Base-by-base conservation (phyloP, 495 filamentous ascomycete species). In the Extremus antarcticus region DNA sequence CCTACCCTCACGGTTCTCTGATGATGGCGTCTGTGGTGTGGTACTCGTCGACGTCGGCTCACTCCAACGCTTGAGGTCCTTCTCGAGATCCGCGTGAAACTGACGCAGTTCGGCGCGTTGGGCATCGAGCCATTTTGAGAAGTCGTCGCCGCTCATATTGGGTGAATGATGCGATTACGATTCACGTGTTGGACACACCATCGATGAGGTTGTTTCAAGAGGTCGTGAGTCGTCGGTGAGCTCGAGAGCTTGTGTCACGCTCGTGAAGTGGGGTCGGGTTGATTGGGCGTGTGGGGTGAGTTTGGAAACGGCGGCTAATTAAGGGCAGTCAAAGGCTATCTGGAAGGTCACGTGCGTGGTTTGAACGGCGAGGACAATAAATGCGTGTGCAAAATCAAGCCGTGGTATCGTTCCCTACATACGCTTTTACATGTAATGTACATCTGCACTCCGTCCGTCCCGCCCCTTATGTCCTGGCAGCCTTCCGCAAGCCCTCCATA, bases 401-500 rank as follows among this genome's bases (percentile, higher is more conserved):
- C 29, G 13, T 35, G 29, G 29, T 35, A 35, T 35, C 29, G 29
- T 35, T n/a, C 29, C 29, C 29, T 35, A 35, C 13, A 13, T 35
- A 35, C 29, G 29, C 29, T n/a, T n/a, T n/a, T n/a, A n/a, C n/a
- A n/a, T n/a, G n/a, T n/a, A n/a, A n/a, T n/a, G n/a, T n/a, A n/a
- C n/a, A n/a, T n/a, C n/a, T n/a, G n/a, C n/a, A n/a, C n/a, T n/a
- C n/a, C n/a, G n/a, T n/a, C n/a, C n/a, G n/a, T n/a, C 29, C 29
- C 4, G 13, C 29, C 7, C 29, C 17, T 45, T 25, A 62, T 3
- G 59, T 62, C 50, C 59, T 50, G 21, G 61, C 53, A 25, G 61
- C 58, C 25, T 64, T 58, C 43, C 61, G 25, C 51, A 64, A 47
- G 15, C 57, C 76, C 43, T 74, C 74, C 65, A 82, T 73, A 51